Conservation (phyloP, 192 early-diverging fungal genomes). For the Backusella macrospora region DNA sequence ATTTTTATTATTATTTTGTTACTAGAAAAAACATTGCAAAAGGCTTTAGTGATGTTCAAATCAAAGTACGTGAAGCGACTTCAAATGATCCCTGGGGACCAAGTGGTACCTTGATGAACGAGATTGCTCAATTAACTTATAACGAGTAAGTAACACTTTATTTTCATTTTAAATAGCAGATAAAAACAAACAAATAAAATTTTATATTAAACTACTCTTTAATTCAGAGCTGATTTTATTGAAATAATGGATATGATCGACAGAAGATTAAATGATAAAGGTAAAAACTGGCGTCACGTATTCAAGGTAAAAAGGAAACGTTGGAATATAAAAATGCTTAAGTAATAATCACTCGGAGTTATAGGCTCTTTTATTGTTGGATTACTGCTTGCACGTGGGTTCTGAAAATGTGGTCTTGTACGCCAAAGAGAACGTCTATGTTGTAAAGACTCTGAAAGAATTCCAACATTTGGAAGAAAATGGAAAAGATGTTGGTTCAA, state of each 20-base stretch:
- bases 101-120: constrained; percentile 76
- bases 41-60: constrained; percentile 91
- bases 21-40: constrained; percentile 85
- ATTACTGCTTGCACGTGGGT: constrained; percentile 85
- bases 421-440: constrained; percentile 84
- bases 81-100: constrained; percentile 83
- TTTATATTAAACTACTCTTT: constrained; percentile 14
- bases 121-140: constrained; percentile 83
- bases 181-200: constrained; percentile 7
- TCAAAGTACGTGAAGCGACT: constrained; percentile 85
- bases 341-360: background rate
- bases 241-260: constrained; percentile 99
- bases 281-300: constrained; percentile 98
- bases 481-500: constrained; percentile 88
- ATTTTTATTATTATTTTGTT: too few species aligned
- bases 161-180: background rate
- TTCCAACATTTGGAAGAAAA: constrained; percentile 96
- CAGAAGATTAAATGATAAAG: constrained; percentile 96
- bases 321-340: background rate
- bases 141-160: constrained; percentile 67
- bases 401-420: constrained; percentile 88
- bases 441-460: constrained; percentile 95
- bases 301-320: constrained; percentile 76
- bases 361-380: constrained; percentile 82
- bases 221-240: constrained; percentile 77